Percentiles rank a stretch among this genome's conserved stretches.
Evolutionary conservation across 2,329 filamentous ascomycete species (phyloP).

Genomic region (Grosmannia serpens): DNA sequence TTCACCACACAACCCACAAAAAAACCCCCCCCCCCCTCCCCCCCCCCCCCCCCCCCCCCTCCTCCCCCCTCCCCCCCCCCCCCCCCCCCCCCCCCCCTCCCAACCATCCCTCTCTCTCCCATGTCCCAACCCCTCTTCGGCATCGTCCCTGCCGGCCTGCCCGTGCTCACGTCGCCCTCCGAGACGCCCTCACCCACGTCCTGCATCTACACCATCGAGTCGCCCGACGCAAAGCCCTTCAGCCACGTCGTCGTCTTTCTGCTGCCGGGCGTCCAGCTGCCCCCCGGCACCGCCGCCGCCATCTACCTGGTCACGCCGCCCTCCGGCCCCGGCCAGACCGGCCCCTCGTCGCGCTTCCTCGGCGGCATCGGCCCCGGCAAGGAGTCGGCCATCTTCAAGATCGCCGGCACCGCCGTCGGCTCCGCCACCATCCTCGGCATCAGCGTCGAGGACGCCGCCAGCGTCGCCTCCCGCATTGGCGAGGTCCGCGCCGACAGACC

Average conservation of each 20-base stretch:
- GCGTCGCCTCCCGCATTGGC: constrained; percentile 60
- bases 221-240: constrained; percentile 39
- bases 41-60: neutral
- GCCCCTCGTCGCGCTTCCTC: constrained; percentile 48
- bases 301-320: constrained; percentile 65
- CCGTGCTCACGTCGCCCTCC: constrained; percentile 42
- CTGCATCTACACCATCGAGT: constrained; percentile 42
- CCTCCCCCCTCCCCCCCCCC: neutral
- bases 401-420: constrained; percentile 28
- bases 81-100: neutral
- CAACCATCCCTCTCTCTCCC: neutral
- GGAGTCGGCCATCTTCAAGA: constrained; percentile 82
- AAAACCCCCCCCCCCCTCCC: neutral
- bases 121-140: constrained; percentile 43
- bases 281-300: constrained; percentile 66
- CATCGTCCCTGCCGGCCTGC: constrained; percentile 48
- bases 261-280: constrained; percentile 64
- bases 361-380: constrained; percentile 85
- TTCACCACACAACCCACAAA: no score
- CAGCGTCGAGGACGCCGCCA: constrained; percentile 62
- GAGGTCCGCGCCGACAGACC: constrained; percentile 31
- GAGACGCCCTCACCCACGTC: constrained; percentile 41
- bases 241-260: constrained; percentile 84
- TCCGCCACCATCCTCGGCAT: constrained; percentile 56
- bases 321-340: constrained; percentile 22